Base-by-base conservation (phyloP, 2,329 filamentous ascomycete genomes). In the Aspergillus bombycis region DNA sequence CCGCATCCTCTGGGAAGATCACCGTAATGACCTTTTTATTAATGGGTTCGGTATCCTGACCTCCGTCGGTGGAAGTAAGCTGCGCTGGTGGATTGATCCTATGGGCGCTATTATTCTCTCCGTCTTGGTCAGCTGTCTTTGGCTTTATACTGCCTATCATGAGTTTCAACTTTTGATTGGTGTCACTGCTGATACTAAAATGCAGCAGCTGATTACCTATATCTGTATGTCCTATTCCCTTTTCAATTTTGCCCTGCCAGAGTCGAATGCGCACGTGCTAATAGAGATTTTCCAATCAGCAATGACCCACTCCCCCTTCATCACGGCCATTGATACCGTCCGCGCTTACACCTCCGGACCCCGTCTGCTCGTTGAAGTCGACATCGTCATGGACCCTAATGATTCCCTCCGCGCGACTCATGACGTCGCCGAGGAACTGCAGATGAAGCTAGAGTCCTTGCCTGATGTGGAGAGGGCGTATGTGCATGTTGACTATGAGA, bases 401-500 rank as follows among this genome's bases (percentile, higher is more conserved):
- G 86, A 89, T 60, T 87, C 88, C 2, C 85, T 99, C 19, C 84
- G 86, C 66, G 89, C 89, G 58, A 95, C 93, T 0, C 95, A 99
- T 77, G 95, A 99, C 74, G 88, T 97, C 14, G 94, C 95, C 0
- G 95, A 99, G 79, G 93, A 91, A 71, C 83, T 99, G 71, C 95
- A 99, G 83, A 91, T 91, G 66, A 98, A 98, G 82, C 84, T 98
- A 3, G 95, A 99, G 84, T 91, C 89, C 62, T 79, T 99, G 67
- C 94, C 95, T 0, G 90, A 97, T 75, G 89, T 98, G 11, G 95
- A 98, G 84, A 83, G 95, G 63, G 93, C 93, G 0, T 98, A 97
- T 75, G 95, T 98, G 23, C 95, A 99, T 77, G 94, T 97, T 21
- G 95, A 99, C 78, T 98, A 96, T 72, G 95, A 98, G 82, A 97